A percentile compares a stretch with the other conserved stretches of the same genome.
These are phyloP conservation scores for Torrubiella hemipterigena DNA, from an alignment of 2,329 filamentous ascomycete genomes.

Conservation along the genomic window DNA sequence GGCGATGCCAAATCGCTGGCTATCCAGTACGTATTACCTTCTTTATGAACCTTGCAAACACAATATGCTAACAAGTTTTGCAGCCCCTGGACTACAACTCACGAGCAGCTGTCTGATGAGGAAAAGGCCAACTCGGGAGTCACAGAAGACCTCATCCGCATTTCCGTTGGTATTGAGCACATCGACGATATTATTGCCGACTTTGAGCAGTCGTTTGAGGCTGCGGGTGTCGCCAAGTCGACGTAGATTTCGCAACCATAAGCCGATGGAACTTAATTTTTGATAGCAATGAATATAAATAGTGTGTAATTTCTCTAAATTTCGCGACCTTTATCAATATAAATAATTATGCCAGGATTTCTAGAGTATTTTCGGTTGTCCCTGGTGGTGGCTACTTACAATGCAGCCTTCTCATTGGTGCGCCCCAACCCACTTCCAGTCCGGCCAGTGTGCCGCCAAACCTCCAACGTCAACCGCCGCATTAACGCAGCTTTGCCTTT, in stretches of 20 bases:
- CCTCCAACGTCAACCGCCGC: conserved; percentile 8
- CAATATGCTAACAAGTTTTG: not conserved
- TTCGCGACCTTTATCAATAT: no score
- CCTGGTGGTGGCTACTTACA: no score
- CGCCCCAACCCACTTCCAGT: no score
- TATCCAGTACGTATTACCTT: conserved; percentile 48
- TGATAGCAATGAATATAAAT: no score
- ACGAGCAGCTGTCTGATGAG: conserved; percentile 77
- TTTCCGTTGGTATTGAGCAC: conserved; percentile 91
- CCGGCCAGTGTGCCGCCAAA: no score
- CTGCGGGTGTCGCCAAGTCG: conserved; percentile 24
- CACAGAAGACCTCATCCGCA: conserved; percentile 82
- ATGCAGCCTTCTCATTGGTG: no score
- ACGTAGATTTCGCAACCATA: no score
- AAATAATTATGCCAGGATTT: no score
- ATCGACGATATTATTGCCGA: conserved; percentile 96
- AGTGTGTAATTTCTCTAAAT: no score
- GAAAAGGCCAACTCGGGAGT: conserved; percentile 75
- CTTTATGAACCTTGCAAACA: not conserved
- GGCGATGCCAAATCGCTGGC: conserved; percentile 91
- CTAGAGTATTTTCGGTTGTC: no score
- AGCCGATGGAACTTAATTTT: no score
- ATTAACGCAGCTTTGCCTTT: no score
- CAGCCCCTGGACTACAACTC: conserved; percentile 80
- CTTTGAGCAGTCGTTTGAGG: conserved; percentile 81